These are phyloP conservation scores for Suillus sp. DNA, from an alignment of 768 basidiomycete species.

Conservation along the genomic window DNA sequence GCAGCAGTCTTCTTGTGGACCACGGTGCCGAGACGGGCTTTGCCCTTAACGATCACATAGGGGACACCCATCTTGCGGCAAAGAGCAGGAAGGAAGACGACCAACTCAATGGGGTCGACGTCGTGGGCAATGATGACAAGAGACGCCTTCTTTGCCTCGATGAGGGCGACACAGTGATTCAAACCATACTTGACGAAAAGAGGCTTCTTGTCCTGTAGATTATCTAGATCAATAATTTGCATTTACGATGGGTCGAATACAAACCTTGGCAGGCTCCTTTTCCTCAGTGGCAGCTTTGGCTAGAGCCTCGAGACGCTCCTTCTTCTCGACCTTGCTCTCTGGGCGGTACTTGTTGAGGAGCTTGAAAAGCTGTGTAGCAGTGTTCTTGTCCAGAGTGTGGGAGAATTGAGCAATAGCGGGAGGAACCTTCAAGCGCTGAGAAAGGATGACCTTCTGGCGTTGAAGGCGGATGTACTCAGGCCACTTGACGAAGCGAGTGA, in stretches of 20 bases:
- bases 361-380: constrained; percentile 97
- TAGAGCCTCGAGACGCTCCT: constrained; percentile 80
- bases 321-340: constrained; percentile 96
- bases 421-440: constrained; percentile 97
- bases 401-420: constrained; percentile 98
- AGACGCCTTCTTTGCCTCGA: constrained; percentile 96
- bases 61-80: constrained; percentile 99
- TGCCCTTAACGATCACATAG: constrained; percentile 98
- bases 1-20: constrained; percentile 99
- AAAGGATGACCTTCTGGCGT: constrained; percentile 96
- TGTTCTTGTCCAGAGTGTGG: constrained; percentile 99
- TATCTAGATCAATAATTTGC: neutral
- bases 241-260: neutral
- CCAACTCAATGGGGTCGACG: constrained; percentile 98
- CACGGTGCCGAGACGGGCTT: constrained; percentile 96
- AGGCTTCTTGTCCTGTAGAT: constrained; percentile 86
- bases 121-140: constrained; percentile 97
- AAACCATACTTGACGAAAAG: constrained; percentile 94
- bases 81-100: constrained; percentile 96
- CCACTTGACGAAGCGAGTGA: constrained; percentile 99
- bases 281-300: constrained; percentile 80
- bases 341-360: constrained; percentile 97
- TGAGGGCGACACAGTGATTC: constrained; percentile 94
- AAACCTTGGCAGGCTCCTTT: constrained; percentile 65
- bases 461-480: constrained; percentile 98